These are phyloP conservation scores for Monascus ruber DNA, from an alignment of 2,329 filamentous ascomycete species.

Conservation along the genomic window DNA sequence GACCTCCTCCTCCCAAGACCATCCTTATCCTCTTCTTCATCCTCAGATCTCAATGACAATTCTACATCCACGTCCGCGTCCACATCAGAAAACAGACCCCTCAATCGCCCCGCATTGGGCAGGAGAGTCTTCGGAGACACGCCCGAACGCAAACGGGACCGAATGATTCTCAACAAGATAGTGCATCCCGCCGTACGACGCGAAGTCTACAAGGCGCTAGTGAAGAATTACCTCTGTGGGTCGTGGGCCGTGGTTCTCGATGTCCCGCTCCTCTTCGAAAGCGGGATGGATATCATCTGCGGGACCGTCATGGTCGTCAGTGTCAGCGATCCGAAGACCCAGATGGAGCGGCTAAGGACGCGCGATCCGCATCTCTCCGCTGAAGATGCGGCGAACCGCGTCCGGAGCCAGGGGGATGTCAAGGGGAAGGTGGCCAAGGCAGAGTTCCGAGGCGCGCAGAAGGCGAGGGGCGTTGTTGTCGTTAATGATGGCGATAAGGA, in stretches of 20 bases:
- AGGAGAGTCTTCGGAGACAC: constrained; percentile 73
- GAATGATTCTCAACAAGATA: constrained; percentile 72
- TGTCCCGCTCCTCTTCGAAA: constrained; percentile 85
- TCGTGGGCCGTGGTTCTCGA: constrained; percentile 86
- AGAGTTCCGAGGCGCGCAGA: constrained; percentile 46
- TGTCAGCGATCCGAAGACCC: constrained; percentile 64
- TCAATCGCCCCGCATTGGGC: constrained; percentile 80
- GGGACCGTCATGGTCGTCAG: constrained; percentile 79
- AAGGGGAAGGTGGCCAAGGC: constrained; percentile 69
- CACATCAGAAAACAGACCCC: constrained; percentile 49
- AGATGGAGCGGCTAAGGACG: constrained; percentile 66
- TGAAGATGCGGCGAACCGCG: constrained; percentile 81
- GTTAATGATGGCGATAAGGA: constrained; percentile 77
- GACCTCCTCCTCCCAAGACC: constrained; percentile 59
- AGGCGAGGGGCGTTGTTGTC: constrained; percentile 60
- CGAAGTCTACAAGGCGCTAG: constrained; percentile 66
- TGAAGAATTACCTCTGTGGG: constrained; percentile 62
- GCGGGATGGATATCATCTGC: constrained; percentile 72
- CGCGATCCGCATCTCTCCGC: constrained; percentile 66
- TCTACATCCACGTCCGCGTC: constrained; percentile 12
- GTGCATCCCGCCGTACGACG: constrained; percentile 81
- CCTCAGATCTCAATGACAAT: constrained; percentile 24
- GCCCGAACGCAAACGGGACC: constrained; percentile 57
- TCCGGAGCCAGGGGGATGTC: constrained; percentile 78
- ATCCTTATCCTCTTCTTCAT: constrained; percentile 10